Conservation (phyloP, 2,329 filamentous ascomycete species). For the Reticulascus tulasneorum region DNA sequence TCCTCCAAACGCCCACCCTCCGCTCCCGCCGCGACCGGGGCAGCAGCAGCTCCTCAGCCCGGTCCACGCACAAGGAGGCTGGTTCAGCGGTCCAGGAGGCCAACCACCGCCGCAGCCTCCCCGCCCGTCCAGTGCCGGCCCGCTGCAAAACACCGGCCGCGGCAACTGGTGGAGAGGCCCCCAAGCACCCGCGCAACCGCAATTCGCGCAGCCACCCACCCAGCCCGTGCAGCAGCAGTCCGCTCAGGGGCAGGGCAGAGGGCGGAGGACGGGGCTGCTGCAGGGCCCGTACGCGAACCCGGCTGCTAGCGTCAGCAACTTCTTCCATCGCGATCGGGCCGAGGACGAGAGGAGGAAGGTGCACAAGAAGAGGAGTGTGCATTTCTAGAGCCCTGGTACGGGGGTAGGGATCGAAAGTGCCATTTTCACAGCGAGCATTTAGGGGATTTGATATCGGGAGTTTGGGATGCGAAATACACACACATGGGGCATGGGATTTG, state of each 20-base stretch:
- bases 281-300: slow-evolving; percentile 30
- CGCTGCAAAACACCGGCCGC: slow-evolving; percentile 13
- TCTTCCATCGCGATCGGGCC: slow-evolving; percentile 32
- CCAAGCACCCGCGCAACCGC: slow-evolving; percentile 20
- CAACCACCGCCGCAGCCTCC: slow-evolving; percentile 14
- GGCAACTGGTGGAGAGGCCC: slow-evolving; percentile 29
- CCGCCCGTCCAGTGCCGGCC: slow-evolving; percentile 8
- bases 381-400: slow-evolving; percentile 28
- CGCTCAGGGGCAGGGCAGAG: slow-evolving; percentile 15
- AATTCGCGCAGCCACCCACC: slow-evolving; percentile 16
- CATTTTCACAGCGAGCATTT: neutral
- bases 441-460: slow-evolving; percentile 2
- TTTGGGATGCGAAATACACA: too few relatives aligned
- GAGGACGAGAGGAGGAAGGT: slow-evolving; percentile 37
- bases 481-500: neutral
- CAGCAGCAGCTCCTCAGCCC: too few relatives aligned
- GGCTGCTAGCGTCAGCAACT: slow-evolving; percentile 41
- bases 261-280: slow-evolving; percentile 21
- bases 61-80: slow-evolving; percentile 9
- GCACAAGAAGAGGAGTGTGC: slow-evolving; percentile 45
- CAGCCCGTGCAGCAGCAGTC: slow-evolving; percentile 16
- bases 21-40: slow-evolving; percentile 25
- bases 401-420: neutral
- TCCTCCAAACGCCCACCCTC: slow-evolving; percentile 24
- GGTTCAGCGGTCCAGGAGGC: slow-evolving; percentile 7